Evolutionary conservation across 148 eudicot species (phyloP).

Genomic region (Gaultheria prostrata): DNA sequence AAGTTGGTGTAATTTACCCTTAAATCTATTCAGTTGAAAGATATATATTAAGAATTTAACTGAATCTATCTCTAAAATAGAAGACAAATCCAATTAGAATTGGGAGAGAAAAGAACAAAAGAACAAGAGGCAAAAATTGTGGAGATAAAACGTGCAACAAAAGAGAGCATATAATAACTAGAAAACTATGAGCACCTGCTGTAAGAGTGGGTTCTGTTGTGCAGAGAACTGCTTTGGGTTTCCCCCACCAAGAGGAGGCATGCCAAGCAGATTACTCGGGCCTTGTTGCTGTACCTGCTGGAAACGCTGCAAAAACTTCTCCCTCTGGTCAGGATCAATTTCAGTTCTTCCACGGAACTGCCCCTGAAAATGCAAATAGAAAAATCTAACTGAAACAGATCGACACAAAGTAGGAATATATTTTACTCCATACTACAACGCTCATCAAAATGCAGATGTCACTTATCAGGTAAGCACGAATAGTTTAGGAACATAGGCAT

Average conservation of each 20-base stretch:
- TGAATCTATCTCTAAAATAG: not conserved
- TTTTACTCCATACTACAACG: not conserved
- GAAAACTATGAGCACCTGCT: conserved; percentile 55
- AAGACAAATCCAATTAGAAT: conserved; percentile 4
- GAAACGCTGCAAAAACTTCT: conserved; percentile 72
- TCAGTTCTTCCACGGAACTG: conserved; percentile 91
- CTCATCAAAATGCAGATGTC: not conserved
- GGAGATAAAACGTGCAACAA: not conserved
- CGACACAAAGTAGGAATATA: not conserved
- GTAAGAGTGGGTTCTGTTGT: conserved; percentile 73
- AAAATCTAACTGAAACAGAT: not conserved
- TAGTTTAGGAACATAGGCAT: not conserved
- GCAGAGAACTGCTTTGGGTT: conserved; percentile 71
- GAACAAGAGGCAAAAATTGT: not conserved
- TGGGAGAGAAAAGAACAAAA: not conserved
- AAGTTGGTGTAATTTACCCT: not conserved
- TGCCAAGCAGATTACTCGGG: conserved; percentile 72
- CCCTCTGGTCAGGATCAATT: conserved; percentile 96
- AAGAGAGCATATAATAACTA: not conserved
- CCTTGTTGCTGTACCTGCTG: conserved; percentile 95
- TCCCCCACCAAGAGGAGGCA: conserved; percentile 68
- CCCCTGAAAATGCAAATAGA: conserved; percentile 40
- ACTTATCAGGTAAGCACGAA: not conserved
- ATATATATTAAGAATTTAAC: not conserved
- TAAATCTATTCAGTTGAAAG: not conserved